phyloP scores from a whole-genome alignment of 2,329 filamentous ascomycete genomes.

The Pezicula carpinea region DNA sequence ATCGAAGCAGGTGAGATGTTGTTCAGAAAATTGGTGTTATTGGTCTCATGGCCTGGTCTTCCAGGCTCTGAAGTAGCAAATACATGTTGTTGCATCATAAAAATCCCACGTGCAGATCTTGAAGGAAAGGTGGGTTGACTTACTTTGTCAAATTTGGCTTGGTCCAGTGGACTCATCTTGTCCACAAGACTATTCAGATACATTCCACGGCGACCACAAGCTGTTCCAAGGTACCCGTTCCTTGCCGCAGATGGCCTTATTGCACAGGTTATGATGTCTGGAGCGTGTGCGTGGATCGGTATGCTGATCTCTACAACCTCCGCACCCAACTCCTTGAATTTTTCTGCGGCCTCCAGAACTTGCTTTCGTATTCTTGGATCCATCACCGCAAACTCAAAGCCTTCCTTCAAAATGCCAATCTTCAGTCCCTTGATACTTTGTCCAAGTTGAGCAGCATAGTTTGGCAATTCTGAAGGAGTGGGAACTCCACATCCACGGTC shows the following conservation, averaged over 20 bases:
- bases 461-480: constrained; percentile 20
- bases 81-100: constrained; percentile 38
- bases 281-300: constrained; percentile 40
- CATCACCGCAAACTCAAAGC: background rate
- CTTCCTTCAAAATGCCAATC: constrained; percentile 28
- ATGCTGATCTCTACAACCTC: constrained; percentile 44
- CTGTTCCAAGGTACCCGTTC: background rate
- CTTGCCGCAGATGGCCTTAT: constrained; percentile 34
- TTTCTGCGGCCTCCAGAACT: constrained; percentile 34
- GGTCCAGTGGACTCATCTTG: constrained; percentile 32
- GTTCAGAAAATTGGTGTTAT: no score
- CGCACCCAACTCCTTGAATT: constrained; percentile 40
- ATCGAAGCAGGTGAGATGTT: no score
- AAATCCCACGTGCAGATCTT: constrained; percentile 47
- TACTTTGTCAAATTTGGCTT: constrained; percentile 43
- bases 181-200: constrained; percentile 26
- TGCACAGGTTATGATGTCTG: constrained; percentile 44
- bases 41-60: no score
- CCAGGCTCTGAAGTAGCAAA: constrained; percentile 11
- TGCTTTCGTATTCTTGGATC: constrained; percentile 30
- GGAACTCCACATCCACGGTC: constrained; percentile 32
- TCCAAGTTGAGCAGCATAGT: constrained; percentile 33
- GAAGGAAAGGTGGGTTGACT: constrained; percentile 32
- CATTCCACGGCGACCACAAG: background rate
- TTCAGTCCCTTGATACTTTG: constrained; percentile 34